Base-by-base conservation (phyloP, 169 alveolate genomes). In the Ichthyophthirius multifiliis region DNA sequence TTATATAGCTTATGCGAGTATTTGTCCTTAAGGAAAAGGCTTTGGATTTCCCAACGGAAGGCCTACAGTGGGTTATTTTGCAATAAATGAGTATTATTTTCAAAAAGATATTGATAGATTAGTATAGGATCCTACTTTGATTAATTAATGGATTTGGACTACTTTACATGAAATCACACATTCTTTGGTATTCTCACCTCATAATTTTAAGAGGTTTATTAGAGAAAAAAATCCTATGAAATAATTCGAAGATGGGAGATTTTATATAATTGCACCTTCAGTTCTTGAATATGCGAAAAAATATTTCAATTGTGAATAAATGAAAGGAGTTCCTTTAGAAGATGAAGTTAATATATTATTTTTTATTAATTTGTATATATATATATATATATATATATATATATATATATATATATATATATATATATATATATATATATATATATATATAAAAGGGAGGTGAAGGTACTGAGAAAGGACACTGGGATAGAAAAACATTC, bases 401-500 rank as follows among this genome's bases (percentile, higher is more conserved):
- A n/a, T n/a, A n/a, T n/a, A n/a, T n/a, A n/a, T n/a, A n/a, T n/a
- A n/a, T n/a, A n/a, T n/a, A n/a, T n/a, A n/a, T n/a, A n/a, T n/a
- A n/a, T n/a, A n/a, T n/a, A n/a, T n/a, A n/a, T n/a, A n/a, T n/a
- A n/a, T n/a, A n/a, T n/a, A n/a, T n/a, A n/a, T n/a, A n/a, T n/a
- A n/a, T n/a, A n/a, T n/a, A n/a, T n/a, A n/a, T n/a, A n/a, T n/a
- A n/a, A n/a, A 20, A 43, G n/a, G 83, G 84, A 27, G 90, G 85
- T 12, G 35, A 30, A 34, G 86, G 83, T 39, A 75, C 90, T 39
- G 75, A 48, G 18, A 83, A 83, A 16, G 27, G 79, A 15, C 90
- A 85, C 32, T 85, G 90, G 87, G 90, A 85, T 27, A 74, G 75
- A 76, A 63, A 45, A 2, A 44, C 75, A 6, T 76, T 76, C 41